Base-by-base conservation (phyloP, 2,329 filamentous ascomycete species). In the Fusarium armeniacum region DNA sequence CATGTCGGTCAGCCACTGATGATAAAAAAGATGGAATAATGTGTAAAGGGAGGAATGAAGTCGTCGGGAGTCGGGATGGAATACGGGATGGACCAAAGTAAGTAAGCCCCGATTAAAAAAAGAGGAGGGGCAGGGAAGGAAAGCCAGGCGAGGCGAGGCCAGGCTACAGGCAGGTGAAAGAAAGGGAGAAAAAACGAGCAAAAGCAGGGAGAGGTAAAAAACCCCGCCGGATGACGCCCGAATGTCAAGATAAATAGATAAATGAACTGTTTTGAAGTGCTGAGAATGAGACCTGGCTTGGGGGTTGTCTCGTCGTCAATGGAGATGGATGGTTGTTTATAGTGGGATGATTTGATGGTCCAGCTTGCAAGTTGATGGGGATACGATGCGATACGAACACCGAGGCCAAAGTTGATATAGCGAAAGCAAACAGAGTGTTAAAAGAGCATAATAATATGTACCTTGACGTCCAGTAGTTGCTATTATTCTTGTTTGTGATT, bases 41-140 rank as follows among this genome's bases (percentile, higher is more conserved):
- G 58, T 67, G 63, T 58, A 72, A 72, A 62, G 71, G 66, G 62
- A 68, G 49, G 67, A 70, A 73, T 68, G 63, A 70, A 63, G 68
- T 65, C 53, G 62, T 69, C 70, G 63, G 63, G 67, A 63, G 68
- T 65, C 56, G 58, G 70, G 64, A 65, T 65, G 30, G 61, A 61
- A 65, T 65, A 66, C 62, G 50, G 70, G 62, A 75, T 65, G 62
- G 69, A 55, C 66, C 73, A 46, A 58, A 50, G 52, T 64, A 62
- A 54, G 56, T 62, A 62, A 62, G 58, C 62, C 65, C 67, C 58
- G 67, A 65, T 65, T 53, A 53, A 70, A 73, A 72, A 75, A 74
- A 69, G 67, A 70, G 61, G 72, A 72, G 73, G 73, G 73, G 71
- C 69, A 40, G 33, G 49, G 49, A 40, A 67, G 69, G 52, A 60